These are phyloP conservation scores for Lenwebbia sp. DNA, from an alignment of 345 rosid genomes.

Conservation along the genomic window DNA sequence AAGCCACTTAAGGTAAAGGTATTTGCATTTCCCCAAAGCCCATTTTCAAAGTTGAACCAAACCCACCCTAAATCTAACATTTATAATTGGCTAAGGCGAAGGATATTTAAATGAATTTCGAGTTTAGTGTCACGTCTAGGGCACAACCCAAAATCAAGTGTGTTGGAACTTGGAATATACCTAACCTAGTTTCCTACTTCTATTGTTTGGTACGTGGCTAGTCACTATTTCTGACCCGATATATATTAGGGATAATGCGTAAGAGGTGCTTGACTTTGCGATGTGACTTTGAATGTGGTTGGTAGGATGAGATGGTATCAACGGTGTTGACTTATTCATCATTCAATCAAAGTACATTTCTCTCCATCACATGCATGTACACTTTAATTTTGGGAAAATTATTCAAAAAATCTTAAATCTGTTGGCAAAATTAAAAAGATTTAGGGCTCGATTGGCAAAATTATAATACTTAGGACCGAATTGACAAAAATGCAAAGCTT, in stretches of 20 bases:
- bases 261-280: neutral
- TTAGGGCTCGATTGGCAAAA: no score
- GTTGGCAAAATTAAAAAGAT: no score
- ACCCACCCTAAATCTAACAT: neutral
- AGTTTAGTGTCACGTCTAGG: neutral
- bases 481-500: no score
- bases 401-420: no score
- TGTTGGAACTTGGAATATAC: neutral
- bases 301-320: neutral
- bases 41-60: no score
- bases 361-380: neutral
- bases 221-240: neutral
- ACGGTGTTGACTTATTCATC: neutral
- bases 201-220: neutral
- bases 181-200: neutral
- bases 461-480: no score
- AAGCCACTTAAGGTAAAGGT: no score
- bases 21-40: no score
- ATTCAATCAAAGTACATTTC: neutral
- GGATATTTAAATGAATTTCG: neutral
- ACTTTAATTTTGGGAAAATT: neutral
- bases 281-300: neutral
- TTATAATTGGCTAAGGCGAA: neutral
- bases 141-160: neutral
- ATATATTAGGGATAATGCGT: no score